Conservation (phyloP, 805 yeast genomes). For the Wickerhamiella azyma region DNA sequence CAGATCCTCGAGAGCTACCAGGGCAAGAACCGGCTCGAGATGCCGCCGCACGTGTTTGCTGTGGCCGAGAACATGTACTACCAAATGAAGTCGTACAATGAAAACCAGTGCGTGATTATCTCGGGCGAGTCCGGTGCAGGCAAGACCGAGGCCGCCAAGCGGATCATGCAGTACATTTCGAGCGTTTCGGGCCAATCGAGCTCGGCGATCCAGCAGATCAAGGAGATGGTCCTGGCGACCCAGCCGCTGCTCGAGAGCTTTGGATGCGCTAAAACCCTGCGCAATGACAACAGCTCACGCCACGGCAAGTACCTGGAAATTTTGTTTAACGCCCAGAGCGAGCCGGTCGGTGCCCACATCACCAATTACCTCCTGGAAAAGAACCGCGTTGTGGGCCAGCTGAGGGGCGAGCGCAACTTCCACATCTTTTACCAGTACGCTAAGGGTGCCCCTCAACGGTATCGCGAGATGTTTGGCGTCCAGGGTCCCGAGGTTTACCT, state of each 20-base stretch:
- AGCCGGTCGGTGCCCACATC: slow-evolving; percentile 90
- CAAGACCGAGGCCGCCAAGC: slow-evolving; percentile 94
- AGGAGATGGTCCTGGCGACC: slow-evolving; percentile 96
- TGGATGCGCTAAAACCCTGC: slow-evolving; percentile 85
- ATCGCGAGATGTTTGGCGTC: slow-evolving; percentile 74
- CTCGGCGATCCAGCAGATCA: slow-evolving; percentile 67
- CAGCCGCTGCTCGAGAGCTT: slow-evolving; percentile 83
- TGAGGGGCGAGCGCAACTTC: slow-evolving; percentile 83
- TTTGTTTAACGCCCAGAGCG: slow-evolving; percentile 63
- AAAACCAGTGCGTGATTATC: slow-evolving; percentile 92
- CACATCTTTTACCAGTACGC: slow-evolving; percentile 95
- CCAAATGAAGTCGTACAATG: slow-evolving; percentile 84
- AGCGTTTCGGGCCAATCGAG: slow-evolving; percentile 62
- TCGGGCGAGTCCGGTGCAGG: slow-evolving; percentile 98
- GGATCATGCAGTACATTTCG: slow-evolving; percentile 91
- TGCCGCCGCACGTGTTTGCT: slow-evolving; percentile 96
- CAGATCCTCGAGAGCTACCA: slow-evolving; percentile 60
- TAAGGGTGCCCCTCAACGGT: slow-evolving; percentile 73
- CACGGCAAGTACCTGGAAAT: slow-evolving; percentile 92
- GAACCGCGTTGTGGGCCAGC: slow-evolving; percentile 94
- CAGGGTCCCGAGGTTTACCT: slow-evolving; percentile 88
- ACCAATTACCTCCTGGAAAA: slow-evolving; percentile 90
- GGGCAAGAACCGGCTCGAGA: slow-evolving; percentile 89
- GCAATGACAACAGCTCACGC: slow-evolving; percentile 81
- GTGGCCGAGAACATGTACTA: slow-evolving; percentile 96